These are phyloP conservation scores for Syzygium grande DNA, from an alignment of 345 rosid species.

Conservation along the genomic window DNA sequence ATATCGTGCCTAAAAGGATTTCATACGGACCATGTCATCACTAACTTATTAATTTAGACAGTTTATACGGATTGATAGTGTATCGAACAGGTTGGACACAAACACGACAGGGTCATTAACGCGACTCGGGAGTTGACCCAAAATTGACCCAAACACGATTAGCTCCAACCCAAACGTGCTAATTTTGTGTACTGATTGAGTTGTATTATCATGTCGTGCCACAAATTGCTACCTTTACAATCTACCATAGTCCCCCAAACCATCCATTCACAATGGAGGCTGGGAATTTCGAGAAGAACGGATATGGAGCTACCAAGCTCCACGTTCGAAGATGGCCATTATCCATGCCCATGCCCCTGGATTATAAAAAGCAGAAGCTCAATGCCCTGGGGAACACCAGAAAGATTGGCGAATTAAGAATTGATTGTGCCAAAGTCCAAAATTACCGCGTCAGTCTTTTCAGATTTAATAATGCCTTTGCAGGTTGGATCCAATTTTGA, in stretches of 20 bases:
- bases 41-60: background rate
- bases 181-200: background rate
- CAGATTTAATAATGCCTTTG: background rate
- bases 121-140: background rate
- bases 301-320: too few species aligned
- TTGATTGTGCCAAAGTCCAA: background rate
- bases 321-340: too few species aligned
- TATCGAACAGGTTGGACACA: rapidly evolving
- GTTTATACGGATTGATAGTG: background rate
- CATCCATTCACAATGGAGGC: background rate
- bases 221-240: too few species aligned
- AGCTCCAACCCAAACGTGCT: background rate
- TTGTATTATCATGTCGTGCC: background rate
- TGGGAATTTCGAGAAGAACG: background rate
- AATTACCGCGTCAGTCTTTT: background rate
- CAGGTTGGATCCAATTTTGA: background rate
- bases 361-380: background rate
- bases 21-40: background rate
- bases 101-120: too few species aligned
- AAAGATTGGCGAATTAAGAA: background rate
- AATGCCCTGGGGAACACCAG: background rate
- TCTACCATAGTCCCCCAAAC: background rate
- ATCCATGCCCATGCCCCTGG: too few species aligned
- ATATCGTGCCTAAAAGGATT: too few species aligned
- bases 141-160: background rate